These are phyloP conservation scores for Collybia mongolica DNA, from an alignment of 768 basidiomycete species.

Conservation along the genomic window DNA sequence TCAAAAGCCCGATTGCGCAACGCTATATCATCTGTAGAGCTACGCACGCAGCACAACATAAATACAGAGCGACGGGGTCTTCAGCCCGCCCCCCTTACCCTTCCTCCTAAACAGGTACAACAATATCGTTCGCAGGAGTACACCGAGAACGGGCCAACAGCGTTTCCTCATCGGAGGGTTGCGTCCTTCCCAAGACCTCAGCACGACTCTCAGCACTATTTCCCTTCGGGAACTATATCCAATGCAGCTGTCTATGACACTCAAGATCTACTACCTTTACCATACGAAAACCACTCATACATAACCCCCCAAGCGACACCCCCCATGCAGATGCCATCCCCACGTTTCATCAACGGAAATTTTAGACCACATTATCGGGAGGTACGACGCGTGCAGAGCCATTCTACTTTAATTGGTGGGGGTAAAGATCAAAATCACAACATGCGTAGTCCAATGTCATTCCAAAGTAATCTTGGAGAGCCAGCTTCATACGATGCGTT, in stretches of 20 bases:
- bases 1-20: slow-evolving; percentile 27
- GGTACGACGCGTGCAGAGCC: slow-evolving; percentile 23
- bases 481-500: slow-evolving; percentile 8
- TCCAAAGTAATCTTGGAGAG: slow-evolving; percentile 1
- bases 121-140: slow-evolving; percentile 3
- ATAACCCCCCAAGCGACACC: background rate
- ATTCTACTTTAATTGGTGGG: slow-evolving; percentile 17
- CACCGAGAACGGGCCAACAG: slow-evolving; percentile 1
- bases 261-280: too few species aligned
- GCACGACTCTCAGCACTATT: background rate
- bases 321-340: slow-evolving; percentile 1
- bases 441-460: too few species aligned
- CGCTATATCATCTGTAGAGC: slow-evolving; percentile 21
- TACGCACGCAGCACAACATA: slow-evolving; percentile 12
- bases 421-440: slow-evolving; percentile 1
- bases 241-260: too few species aligned
- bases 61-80: slow-evolving; percentile 7
- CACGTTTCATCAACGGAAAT: slow-evolving; percentile 4
- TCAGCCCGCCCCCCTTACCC: background rate
- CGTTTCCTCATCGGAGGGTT: slow-evolving; percentile 13
- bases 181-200: slow-evolving; percentile 12
- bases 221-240: too few species aligned
- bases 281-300: background rate
- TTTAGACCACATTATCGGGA: slow-evolving; percentile 8
- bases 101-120: background rate